Percentiles rank a stretch among this genome's conserved stretches.
These are phyloP conservation scores for Xylaria polymorpha DNA, from an alignment of 2,329 filamentous ascomycete species.

Conservation along the genomic window DNA sequence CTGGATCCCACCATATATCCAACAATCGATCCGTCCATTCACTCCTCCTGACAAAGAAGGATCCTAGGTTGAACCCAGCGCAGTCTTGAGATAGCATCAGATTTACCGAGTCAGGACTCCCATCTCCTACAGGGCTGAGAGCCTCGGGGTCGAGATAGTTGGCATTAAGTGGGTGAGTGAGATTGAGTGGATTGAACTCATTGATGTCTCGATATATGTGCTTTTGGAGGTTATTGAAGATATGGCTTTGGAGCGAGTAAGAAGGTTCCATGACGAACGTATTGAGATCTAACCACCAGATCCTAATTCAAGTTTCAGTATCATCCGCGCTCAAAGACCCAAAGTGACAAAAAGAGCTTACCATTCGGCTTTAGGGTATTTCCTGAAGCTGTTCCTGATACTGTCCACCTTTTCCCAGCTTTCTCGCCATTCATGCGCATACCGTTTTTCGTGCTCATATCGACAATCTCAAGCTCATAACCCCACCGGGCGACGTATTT, in stretches of 20 bases:
- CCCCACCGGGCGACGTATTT: slow-evolving; percentile 90
- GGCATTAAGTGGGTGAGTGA: slow-evolving; percentile 81
- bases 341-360: slow-evolving; percentile 57
- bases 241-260: slow-evolving; percentile 87
- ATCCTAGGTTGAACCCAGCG: slow-evolving; percentile 94
- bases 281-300: slow-evolving; percentile 99
- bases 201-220: slow-evolving; percentile 96
- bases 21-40: slow-evolving; percentile 91
- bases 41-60: slow-evolving; percentile 89
- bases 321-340: not conserved
- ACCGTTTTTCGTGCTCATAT: slow-evolving; percentile 99
- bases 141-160: slow-evolving; percentile 81
- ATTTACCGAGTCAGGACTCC: slow-evolving; percentile 81
- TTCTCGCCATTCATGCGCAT: slow-evolving; percentile 98
- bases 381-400: slow-evolving; percentile 86
- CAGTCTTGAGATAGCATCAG: slow-evolving; percentile 93
- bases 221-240: slow-evolving; percentile 82
- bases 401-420: slow-evolving; percentile 99
- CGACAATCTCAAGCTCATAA: slow-evolving; percentile 94
- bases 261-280: slow-evolving; percentile 98
- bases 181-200: slow-evolving; percentile 93
- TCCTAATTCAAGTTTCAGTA: slow-evolving; percentile 67
- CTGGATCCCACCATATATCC: slow-evolving; percentile 98
- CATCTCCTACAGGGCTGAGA: slow-evolving; percentile 80
- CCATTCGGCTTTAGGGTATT: slow-evolving; percentile 97